Base-by-base conservation (phyloP, 2,329 filamentous ascomycete species). In the Dendryphion nanum region DNA sequence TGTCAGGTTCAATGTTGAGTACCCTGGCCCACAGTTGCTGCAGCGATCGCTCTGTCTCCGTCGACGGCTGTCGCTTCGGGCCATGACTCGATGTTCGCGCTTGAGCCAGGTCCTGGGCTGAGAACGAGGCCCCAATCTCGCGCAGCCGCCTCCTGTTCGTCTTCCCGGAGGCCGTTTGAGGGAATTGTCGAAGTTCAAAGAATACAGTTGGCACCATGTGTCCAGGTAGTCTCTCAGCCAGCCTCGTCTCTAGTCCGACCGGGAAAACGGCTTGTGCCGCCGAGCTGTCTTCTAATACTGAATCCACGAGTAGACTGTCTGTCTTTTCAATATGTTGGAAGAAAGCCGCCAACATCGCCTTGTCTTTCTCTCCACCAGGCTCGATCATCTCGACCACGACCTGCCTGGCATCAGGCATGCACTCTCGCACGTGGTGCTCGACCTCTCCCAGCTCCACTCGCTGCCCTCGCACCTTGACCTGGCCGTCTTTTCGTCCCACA, bases 171-270 rank as follows among this genome's bases (percentile, higher is more conserved):
- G 32, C 19, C 4, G 20, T 41, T 17, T 16, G 23, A 15, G 50
- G 49, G 18, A 53, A 33, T 16, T 41, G 21, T 6, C 20, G 14
- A 18, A 53, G 19, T 5, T 46, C 37, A 5, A 52, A 19, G 23
- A 35, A 53, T 4, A 34, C 16, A 4, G 38, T 30, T 1, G 50
- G 50, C 6, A 46, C 30, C 47, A 48, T 48, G 30, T 48, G 48
- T 13, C 38, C 18, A 1, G 50, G 50, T n/a, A n/a, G n/a, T n/a
- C n/a, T n/a, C n/a, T n/a, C n/a, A n/a, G n/a, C n/a, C 23, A 26
- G 23, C 10, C n/a, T 26, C 10, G 23, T 26, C 23, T 10, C 10
- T 26, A 10, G 23, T n/a, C 10, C 10, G 23, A n/a, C n/a, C 10
- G 23, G 23, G 10, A 2, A n/a, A n/a, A 3, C 23, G 10, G 10